These are phyloP conservation scores for Hypoxylon crocopeplum DNA, from an alignment of 495 filamentous ascomycete species.

Conservation along the genomic window DNA sequence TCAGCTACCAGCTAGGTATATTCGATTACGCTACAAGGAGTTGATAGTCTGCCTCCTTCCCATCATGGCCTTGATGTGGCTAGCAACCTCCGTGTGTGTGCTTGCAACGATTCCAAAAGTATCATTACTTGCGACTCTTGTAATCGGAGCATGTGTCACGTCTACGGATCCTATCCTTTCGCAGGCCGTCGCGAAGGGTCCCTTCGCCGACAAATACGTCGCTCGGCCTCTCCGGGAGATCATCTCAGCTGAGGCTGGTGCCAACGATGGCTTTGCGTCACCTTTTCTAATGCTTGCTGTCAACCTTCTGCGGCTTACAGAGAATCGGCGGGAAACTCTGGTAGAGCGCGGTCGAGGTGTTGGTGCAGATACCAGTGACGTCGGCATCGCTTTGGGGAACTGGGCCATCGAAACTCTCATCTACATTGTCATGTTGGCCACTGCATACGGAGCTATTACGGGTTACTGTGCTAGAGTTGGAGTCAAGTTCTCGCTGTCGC, in stretches of 20 bases:
- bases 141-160: slow-evolving; percentile 67
- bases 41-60: slow-evolving; percentile 79
- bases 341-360: slow-evolving; percentile 65
- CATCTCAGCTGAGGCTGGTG: slow-evolving; percentile 66
- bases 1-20: slow-evolving; percentile 82
- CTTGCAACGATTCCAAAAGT: slow-evolving; percentile 70
- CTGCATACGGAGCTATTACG: slow-evolving; percentile 71
- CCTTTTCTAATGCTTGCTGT: slow-evolving; percentile 64
- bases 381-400: slow-evolving; percentile 70
- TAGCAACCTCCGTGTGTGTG: slow-evolving; percentile 73
- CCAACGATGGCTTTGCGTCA: slow-evolving; percentile 68
- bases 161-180: slow-evolving; percentile 68
- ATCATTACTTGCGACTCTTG: slow-evolving; percentile 58
- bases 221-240: slow-evolving; percentile 64
- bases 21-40: slow-evolving; percentile 75
- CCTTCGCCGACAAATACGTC: slow-evolving; percentile 67
- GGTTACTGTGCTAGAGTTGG: slow-evolving; percentile 73
- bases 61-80: slow-evolving; percentile 88
- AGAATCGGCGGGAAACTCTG: slow-evolving; percentile 41
- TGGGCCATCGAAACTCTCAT: slow-evolving; percentile 87
- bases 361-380: slow-evolving; percentile 53
- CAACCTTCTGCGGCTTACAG: slow-evolving; percentile 61
- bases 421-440: slow-evolving; percentile 76
- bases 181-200: slow-evolving; percentile 67
- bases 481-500: slow-evolving; percentile 60